Evolutionary conservation across 257 asterid species (phyloP).

Genomic region (Plantago ovata): DNA sequence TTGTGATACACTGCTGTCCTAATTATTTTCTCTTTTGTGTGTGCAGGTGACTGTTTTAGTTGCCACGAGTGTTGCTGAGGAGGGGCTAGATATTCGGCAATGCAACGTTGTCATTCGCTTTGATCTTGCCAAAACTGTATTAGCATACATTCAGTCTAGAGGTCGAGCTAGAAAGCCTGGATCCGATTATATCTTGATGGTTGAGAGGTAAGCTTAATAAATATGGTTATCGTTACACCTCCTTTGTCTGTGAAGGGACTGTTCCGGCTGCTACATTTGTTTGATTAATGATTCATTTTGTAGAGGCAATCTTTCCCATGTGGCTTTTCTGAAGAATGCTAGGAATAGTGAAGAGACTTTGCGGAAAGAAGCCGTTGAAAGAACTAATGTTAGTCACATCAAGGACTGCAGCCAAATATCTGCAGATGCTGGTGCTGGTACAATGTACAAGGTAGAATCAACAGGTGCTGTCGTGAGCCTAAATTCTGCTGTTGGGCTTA

Average conservation of each 20-base stretch:
- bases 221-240: conserved; percentile 17
- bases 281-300: conserved; percentile 28
- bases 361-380: conserved; percentile 97
- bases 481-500: conserved; percentile 96
- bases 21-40: conserved; percentile 14
- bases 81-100: conserved; percentile 98
- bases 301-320: conserved; percentile 82
- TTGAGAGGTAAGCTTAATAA: conserved; percentile 69
- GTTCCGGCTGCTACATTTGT: conserved; percentile 1
- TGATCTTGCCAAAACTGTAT: conserved; percentile 98
- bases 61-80: conserved; percentile 99
- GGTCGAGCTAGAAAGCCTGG: conserved; percentile 99
- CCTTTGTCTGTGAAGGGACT: conserved; percentile 17
- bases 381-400: conserved; percentile 96
- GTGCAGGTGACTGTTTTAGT: conserved; percentile 88
- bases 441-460: conserved; percentile 87
- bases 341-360: conserved; percentile 95
- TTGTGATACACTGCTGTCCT: neutral
- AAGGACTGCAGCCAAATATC: conserved; percentile 54
- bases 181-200: conserved; percentile 98
- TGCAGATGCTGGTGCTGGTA: conserved; percentile 51
- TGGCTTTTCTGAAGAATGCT: conserved; percentile 90
- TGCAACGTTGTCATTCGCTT: conserved; percentile 99
- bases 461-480: conserved; percentile 99
- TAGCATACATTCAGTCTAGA: conserved; percentile 98